phyloP scores from a whole-genome alignment of 2,329 filamentous ascomycete genomes.

The Ceratocystis cacaofunesta region DNA sequence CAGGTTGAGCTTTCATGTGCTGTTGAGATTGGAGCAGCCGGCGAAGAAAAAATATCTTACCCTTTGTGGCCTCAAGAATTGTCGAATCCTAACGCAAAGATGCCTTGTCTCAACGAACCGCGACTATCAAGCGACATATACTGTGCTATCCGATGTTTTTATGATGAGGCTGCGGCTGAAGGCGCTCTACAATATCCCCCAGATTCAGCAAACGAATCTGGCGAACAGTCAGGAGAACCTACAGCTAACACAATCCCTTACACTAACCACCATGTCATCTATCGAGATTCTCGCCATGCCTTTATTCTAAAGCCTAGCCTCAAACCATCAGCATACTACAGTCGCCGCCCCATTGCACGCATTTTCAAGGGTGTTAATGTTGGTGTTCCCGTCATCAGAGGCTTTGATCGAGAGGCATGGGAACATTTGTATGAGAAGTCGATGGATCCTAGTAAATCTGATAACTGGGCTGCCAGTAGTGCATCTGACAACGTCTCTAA shows the following conservation, averaged over 20 bases:
- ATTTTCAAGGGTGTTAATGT: constrained; percentile 72
- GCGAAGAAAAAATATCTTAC: constrained; percentile 82
- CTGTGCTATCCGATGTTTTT: constrained; percentile 45
- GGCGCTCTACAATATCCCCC: constrained; percentile 24
- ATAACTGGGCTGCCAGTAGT: constrained; percentile 20
- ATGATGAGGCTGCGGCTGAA: constrained; percentile 43
- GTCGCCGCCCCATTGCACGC: constrained; percentile 63
- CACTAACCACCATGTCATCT: constrained; percentile 68
- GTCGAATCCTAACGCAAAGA: constrained; percentile 15
- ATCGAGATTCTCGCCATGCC: constrained; percentile 60
- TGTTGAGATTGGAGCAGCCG: constrained; percentile 72
- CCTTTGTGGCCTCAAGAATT: constrained; percentile 53
- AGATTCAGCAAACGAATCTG: constrained; percentile 10
- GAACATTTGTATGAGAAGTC: constrained; percentile 48
- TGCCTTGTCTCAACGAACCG: constrained; percentile 23
- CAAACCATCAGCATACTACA: constrained; percentile 72
- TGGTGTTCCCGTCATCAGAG: constrained; percentile 75
- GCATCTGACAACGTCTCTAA: constrained; percentile 22
- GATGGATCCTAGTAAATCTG: constrained; percentile 22
- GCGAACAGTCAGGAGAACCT: constrained; percentile 20
- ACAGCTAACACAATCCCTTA: constrained; percentile 42
- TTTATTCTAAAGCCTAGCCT: constrained; percentile 78
- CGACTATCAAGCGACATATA: constrained; percentile 39
- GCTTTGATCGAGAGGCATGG: constrained; percentile 70
- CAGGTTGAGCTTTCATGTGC: constrained; percentile 80